Evolutionary conservation across 805 yeast genomes (phyloP), one percentile per base, ranked within the genome.

Genomic region (Sugiyamaella smithiae): DNA sequence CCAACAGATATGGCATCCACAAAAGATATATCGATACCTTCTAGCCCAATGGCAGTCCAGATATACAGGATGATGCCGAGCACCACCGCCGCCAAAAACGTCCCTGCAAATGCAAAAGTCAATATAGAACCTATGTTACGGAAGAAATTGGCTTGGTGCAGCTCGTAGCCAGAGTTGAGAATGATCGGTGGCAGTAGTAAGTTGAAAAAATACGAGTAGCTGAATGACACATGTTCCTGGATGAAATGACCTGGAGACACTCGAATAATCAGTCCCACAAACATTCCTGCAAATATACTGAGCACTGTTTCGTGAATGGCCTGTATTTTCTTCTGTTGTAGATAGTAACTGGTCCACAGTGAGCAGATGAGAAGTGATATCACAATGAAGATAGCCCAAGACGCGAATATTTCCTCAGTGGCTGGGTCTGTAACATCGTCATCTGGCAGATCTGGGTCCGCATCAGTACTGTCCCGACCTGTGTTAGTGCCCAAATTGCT

Each of bases 1-100:
- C 99, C 99, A 14, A 93, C 96, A 0, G 97, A 91, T 48, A 93
- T 74, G 0, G 98, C 97, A 66, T 91, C 97, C n/a, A 93, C 96
- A 69, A 91, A 89, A 45, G 96, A 91, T 48, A 93, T 80, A 54
- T 82, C 71, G 33, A 93, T 80, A 36, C 91, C 88, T 62, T 93
- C 99, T 17, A 95, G 68, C 1, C 99, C 98, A 58, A 93, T 65
- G 5, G 88, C 79, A 0, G 99, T 88, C 95, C 97, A 93, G 20
- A 90, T 72, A 63, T 80, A 93, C 45, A 93, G 67, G 29, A 93
- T 84, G 2, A 82, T 72, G n/a, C 99, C 99, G 33, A 93, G 69
- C 1, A 93, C 97, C 47, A 88, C 75, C 0, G 98, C 87, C 32
- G 96, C 86, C 33, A 93, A 79, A 59, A 95, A 88, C 0, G 99